Conservation (phyloP, 495 filamentous ascomycete genomes). For the Aspergillus biplanus region DNA sequence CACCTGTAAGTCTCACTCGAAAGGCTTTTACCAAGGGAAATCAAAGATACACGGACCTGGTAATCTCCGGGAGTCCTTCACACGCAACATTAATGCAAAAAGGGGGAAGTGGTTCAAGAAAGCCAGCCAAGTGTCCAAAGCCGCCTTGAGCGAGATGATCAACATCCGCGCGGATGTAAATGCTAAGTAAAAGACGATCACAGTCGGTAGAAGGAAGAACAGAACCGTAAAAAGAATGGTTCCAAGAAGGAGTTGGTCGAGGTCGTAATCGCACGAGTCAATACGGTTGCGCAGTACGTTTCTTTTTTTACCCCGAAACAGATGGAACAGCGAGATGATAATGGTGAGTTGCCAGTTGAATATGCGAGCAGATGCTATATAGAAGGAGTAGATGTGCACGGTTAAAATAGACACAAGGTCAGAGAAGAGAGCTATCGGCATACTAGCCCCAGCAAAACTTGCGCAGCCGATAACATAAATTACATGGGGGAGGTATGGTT, state of each 20-base stretch:
- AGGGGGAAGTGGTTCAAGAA: constrained; percentile 98
- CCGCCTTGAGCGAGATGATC: constrained; percentile 89
- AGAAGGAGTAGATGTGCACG: constrained; percentile 96
- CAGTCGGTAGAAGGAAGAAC: constrained; percentile 93
- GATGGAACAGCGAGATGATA: constrained; percentile 93
- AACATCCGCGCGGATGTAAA: constrained; percentile 93
- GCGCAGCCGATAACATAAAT: constrained; percentile 95
- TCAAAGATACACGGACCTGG: constrained; percentile 61
- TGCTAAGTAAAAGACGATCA: constrained; percentile 94
- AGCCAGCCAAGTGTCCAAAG: constrained; percentile 86
- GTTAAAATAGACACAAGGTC: constrained; percentile 92
- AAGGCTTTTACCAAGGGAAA: neutral
- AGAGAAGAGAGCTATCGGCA: constrained; percentile 96
- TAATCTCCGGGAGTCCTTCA: constrained; percentile 89
- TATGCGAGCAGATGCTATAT: constrained; percentile 92
- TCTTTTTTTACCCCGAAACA: constrained; percentile 96
- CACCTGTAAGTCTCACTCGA: neutral
- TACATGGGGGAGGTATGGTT: constrained; percentile 78
- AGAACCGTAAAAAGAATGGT: constrained; percentile 96
- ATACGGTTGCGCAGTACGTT: constrained; percentile 97
- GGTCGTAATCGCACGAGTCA: constrained; percentile 97
- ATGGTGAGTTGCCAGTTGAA: constrained; percentile 99
- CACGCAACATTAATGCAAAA: constrained; percentile 93
- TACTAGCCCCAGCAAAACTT: constrained; percentile 91
- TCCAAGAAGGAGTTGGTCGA: constrained; percentile 94